These are phyloP conservation scores for Mariannaea elegans DNA, from an alignment of 2,329 filamentous ascomycete species.

Conservation along the genomic window DNA sequence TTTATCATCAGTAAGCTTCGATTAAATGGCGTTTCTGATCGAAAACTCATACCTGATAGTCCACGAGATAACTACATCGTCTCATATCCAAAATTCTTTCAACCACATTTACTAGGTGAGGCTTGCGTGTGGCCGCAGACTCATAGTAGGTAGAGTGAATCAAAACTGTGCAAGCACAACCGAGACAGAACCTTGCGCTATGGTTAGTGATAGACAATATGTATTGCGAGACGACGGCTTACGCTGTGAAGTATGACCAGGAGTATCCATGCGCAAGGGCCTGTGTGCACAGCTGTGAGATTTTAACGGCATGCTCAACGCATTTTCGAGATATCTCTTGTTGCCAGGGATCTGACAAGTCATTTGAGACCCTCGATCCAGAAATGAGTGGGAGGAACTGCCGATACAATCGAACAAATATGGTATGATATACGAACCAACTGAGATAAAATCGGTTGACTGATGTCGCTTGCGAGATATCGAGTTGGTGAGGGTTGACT, in stretches of 20 bases:
- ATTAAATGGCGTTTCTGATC: too few relatives aligned
- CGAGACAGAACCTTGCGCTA: conserved; percentile 22
- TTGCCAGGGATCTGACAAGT: conserved; percentile 23
- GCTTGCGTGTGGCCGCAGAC: not conserved
- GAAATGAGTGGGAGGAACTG: conserved; percentile 25
- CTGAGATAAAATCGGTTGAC: conserved; percentile 21
- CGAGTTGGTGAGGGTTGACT: conserved; percentile 3
- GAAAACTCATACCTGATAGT: conserved; percentile 23
- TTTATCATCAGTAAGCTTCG: not conserved
- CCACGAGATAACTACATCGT: conserved; percentile 1
- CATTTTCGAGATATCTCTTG: conserved; percentile 24
- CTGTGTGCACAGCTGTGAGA: conserved; percentile 13
- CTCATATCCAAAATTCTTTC: conserved; percentile 17
- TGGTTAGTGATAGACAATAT: not conserved
- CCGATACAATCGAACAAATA: conserved; percentile 21
- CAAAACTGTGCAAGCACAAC: conserved; percentile 20
- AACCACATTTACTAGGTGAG: conserved; percentile 6
- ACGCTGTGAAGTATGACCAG: conserved; percentile 27
- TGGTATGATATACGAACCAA: conserved; percentile 24
- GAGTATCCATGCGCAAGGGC: conserved; percentile 19
- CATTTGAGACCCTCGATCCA: not conserved
- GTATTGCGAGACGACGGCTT: not conserved
- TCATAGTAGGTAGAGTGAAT: conserved; percentile 24
- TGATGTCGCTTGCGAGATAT: conserved; percentile 13
- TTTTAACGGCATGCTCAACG: conserved; percentile 7